Percentiles rank a stretch among this genome's conserved stretches.
phyloP scores from a whole-genome alignment of 2,329 filamentous ascomycete genomes.

The Rugonectria rugulosa region DNA sequence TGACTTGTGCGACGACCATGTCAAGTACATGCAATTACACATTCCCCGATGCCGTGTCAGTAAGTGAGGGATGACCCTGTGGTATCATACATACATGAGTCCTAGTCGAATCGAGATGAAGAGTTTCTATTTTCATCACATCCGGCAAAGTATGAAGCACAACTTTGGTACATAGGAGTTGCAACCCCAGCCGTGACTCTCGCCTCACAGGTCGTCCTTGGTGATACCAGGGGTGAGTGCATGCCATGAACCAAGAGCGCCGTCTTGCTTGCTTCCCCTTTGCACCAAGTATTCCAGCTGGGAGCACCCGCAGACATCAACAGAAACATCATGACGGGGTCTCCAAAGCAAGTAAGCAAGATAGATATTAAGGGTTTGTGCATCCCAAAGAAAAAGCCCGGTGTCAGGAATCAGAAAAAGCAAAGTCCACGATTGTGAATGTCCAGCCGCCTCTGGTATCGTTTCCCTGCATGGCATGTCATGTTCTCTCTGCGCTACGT shows the following conservation, averaged over 20 bases:
- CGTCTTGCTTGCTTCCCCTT: constrained; percentile 15
- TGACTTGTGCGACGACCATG: constrained; percentile 5
- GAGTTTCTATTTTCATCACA: constrained; percentile 11
- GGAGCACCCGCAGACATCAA: background rate
- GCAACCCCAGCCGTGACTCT: background rate
- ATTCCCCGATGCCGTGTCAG: too few relatives aligned
- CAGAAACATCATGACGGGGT: too few relatives aligned
- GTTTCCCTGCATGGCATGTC: background rate
- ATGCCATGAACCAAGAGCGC: background rate
- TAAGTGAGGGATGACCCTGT: too few relatives aligned
- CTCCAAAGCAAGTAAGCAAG: too few relatives aligned
- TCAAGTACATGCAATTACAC: background rate
- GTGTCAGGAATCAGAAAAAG: too few relatives aligned
- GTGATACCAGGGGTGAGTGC: constrained; percentile 5
- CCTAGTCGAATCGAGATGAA: background rate
- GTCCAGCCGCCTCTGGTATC: background rate
- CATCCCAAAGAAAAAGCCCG: background rate
- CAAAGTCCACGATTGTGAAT: too few relatives aligned
- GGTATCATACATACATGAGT: too few relatives aligned
- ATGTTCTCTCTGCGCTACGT: background rate
- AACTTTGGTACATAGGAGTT: too few relatives aligned
- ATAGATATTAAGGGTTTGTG: too few relatives aligned
- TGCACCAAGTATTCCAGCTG: too few relatives aligned
- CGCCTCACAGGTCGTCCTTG: background rate
- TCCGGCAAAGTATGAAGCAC: background rate